phyloP scores from a whole-genome alignment of 1,284 basidiomycete species.

The Trametes versicolor region DNA sequence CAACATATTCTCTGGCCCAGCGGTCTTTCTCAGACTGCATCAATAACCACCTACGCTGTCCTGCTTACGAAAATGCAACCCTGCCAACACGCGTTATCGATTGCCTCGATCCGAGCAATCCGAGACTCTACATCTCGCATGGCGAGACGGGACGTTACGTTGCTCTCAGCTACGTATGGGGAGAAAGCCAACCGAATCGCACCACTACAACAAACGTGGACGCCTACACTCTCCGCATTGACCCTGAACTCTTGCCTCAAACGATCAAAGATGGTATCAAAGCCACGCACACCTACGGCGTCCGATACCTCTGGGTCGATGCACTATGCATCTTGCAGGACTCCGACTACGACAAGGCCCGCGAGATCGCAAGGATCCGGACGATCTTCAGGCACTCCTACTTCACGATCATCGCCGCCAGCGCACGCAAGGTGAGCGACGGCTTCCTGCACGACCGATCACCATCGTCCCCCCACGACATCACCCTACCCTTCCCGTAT shows the following conservation, averaged over 20 bases:
- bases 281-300: not conserved
- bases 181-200: slow-evolving; percentile 16
- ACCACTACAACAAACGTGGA: slow-evolving; percentile 4
- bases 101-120: slow-evolving; percentile 11
- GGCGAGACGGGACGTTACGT: slow-evolving; percentile 8
- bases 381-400: slow-evolving; percentile 5
- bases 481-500: not conserved
- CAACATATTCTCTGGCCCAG: not conserved
- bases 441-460: not conserved
- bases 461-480: not conserved
- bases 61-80: not conserved
- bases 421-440: not conserved
- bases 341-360: slow-evolving; percentile 8
- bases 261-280: slow-evolving; percentile 11
- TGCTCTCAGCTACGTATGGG: slow-evolving; percentile 31
- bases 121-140: not conserved
- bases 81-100: slow-evolving; percentile 27
- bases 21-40: not conserved
- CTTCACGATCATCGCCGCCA: slow-evolving; percentile 14
- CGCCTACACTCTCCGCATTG: slow-evolving; percentile 11
- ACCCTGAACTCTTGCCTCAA: not conserved
- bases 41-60: slow-evolving; percentile 3
- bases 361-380: slow-evolving; percentile 9
- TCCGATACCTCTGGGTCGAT: slow-evolving; percentile 16
- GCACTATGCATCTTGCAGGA: slow-evolving; percentile 17